Percentiles rank a stretch among this genome's conserved stretches.
These are phyloP conservation scores for Cymbopogon citratus DNA, from an alignment of 176 grass and related monocot genomes.

Conservation along the genomic window DNA sequence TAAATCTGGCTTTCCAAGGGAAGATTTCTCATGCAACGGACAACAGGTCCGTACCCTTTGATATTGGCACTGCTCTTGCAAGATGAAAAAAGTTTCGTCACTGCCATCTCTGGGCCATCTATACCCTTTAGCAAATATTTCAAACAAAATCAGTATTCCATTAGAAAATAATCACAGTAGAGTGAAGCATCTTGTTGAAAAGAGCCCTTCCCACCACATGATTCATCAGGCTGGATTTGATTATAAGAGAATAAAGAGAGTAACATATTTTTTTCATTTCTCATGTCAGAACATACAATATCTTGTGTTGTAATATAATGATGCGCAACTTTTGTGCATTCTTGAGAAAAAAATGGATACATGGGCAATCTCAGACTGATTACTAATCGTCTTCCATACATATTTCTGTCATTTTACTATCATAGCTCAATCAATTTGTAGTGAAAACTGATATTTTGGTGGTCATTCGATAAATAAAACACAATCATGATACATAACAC, in stretches of 20 bases:
- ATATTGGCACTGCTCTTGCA: constrained; percentile 44
- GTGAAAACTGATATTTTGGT: background rate
- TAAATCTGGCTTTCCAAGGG: constrained; percentile 71
- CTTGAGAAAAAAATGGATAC: background rate
- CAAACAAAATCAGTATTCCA: constrained; percentile 25
- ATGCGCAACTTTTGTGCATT: no score
- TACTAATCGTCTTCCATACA: no score
- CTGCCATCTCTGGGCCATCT: constrained; percentile 86
- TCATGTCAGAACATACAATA: background rate
- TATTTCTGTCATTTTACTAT: background rate
- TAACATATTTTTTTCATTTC: background rate
- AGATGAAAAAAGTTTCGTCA: constrained; percentile 78
- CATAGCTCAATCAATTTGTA: background rate
- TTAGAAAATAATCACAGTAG: background rate
- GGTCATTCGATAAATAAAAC: background rate
- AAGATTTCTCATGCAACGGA: constrained; percentile 66
- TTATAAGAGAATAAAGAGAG: background rate
- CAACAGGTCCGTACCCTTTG: constrained; percentile 45
- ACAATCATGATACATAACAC: background rate
- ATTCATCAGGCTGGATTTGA: background rate
- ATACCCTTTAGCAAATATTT: constrained; percentile 50
- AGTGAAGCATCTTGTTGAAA: background rate
- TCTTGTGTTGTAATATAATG: no score
- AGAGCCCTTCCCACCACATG: background rate
- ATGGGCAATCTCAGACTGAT: background rate